Base-by-base conservation (phyloP, 305 asterid genomes). In the Nicotiana rustica region DNA sequence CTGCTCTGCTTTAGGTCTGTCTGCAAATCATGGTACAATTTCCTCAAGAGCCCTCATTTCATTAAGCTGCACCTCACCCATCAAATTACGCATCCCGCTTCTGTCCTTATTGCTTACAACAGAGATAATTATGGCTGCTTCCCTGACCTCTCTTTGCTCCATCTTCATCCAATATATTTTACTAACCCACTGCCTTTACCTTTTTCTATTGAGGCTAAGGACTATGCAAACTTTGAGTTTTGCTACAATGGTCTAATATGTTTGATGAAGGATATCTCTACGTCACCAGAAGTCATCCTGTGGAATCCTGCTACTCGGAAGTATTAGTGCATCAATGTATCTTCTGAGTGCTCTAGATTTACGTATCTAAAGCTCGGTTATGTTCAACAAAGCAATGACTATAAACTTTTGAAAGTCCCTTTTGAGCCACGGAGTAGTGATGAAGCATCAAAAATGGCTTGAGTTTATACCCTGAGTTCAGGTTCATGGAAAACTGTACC, bases 21-120 rank as follows among this genome's bases (percentile, higher is more conserved):
- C 64, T 75, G 62, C 21, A 75, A 75, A 75, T 75, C 79, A 47
- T 75, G 80, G 66, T 33, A 52, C 66, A 49, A 76, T 76, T 56
- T 76, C 44, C 80, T 76, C 14, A 76, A 49, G 4, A 76, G 33
- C 29, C 47, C 80, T 14, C 9, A 49, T 21, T 75, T 75, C 41
- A 75, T 49, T 4, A 47, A 47, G 6, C 1, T 76, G 18, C 80
- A 76, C 66, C 41, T 56, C 1, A 12, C 33, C 10, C 59, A 69
- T 69, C 77, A 69, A 69, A 41, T 18, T 3, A 38, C 57, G 9
- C 33, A 9, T 41, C 77, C 77, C 10, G 2, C n/a, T 38, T 18
- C 57, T n/a, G 2, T 17, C 9, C 1, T 69, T 69, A 69, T n/a
- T n/a, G 10, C 6, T 68, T 38, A 9, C 14, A 68, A 68, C 2